phyloP scores from a whole-genome alignment of 352 stramenopile species.

The Phytophthora colocasiae region DNA sequence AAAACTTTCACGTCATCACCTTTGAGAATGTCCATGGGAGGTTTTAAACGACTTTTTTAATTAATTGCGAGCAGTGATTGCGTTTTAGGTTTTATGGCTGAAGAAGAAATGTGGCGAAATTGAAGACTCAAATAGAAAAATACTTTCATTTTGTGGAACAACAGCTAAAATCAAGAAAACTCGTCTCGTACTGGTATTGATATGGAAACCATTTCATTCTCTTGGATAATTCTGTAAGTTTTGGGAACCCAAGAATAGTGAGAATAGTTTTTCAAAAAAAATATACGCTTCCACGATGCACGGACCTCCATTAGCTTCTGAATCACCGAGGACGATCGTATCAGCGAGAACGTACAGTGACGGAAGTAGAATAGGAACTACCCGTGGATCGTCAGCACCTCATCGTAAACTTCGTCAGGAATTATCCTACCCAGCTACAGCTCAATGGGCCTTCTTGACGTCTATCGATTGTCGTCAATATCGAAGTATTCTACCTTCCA shows the following conservation, averaged over 20 bases:
- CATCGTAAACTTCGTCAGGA: slow-evolving; percentile 27
- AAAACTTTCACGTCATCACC: too few relatives aligned
- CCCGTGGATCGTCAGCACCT: slow-evolving; percentile 15
- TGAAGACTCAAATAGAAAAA: too few relatives aligned
- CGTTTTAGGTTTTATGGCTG: too few relatives aligned
- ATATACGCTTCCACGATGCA: slow-evolving; percentile 6
- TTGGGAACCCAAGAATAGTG: slow-evolving; percentile 27
- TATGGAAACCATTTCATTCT: too few relatives aligned
- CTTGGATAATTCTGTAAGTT: too few relatives aligned
- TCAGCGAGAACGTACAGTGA: slow-evolving; percentile 12
- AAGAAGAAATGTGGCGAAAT: too few relatives aligned
- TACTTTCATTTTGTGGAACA: too few relatives aligned
- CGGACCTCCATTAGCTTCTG: slow-evolving; percentile 29
- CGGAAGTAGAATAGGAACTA: neutral
- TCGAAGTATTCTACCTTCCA: slow-evolving; percentile 14
- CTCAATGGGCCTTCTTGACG: slow-evolving; percentile 37
- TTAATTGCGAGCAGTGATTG: too few relatives aligned
- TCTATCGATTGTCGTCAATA: slow-evolving; percentile 12
- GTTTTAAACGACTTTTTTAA: too few relatives aligned
- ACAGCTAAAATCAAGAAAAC: too few relatives aligned
- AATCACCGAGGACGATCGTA: slow-evolving; percentile 9
- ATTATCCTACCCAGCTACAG: slow-evolving; percentile 24
- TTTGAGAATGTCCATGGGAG: too few relatives aligned
- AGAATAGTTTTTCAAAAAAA: neutral
- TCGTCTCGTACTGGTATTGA: too few relatives aligned